Base-by-base conservation (phyloP, 257 asterid species). In the Nicotiana knightiana region DNA sequence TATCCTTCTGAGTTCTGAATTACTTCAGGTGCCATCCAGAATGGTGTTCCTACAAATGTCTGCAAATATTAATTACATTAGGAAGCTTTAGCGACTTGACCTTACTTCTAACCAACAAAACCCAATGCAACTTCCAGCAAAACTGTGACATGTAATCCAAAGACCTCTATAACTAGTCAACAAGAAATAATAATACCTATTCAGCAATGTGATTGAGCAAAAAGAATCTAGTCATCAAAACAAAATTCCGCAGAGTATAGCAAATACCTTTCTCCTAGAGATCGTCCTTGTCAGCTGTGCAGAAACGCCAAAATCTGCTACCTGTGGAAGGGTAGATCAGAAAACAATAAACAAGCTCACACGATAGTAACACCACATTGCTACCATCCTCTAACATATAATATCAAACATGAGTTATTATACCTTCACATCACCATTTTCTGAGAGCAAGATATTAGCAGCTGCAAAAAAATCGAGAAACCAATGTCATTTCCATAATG, bases 1-100 rank as follows among this genome's bases (percentile, higher is more conserved):
- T 96, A 96, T 86, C 99, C 99, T 32, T 96, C 99, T 57, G 99
- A 85, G 86, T 96, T 96, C 88, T 96, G 99, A 89, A 96, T 96
- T 76, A 96, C 99, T 90, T 96, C 99, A 53, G 99, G 99, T 80
- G 99, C 99, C 99, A 96, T 96, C 99, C 99, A 96, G 84, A 96
- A 96, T 73, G 99, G 99, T 77, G 99, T 96, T 84, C 99, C 99
- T 87, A 96, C 99, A 90, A 96, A 96, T 81, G 99, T 96, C 99
- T 96, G 93, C 73, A 83, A 91, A 86, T 79, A 63, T 92, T 82
- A 87, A 87, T 81, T 84, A 91, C 88, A 91, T 96, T 86, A 91
- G 95, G 80, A 48, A 78, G 62, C 78, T 64, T 81, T 58, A 13
- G 61, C 28, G 43, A 75, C 80, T 75, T 75, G 63, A 51, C 53